These are phyloP conservation scores for Blumeria graminis DNA, from an alignment of 2,329 filamentous ascomycete species.

Conservation along the genomic window DNA sequence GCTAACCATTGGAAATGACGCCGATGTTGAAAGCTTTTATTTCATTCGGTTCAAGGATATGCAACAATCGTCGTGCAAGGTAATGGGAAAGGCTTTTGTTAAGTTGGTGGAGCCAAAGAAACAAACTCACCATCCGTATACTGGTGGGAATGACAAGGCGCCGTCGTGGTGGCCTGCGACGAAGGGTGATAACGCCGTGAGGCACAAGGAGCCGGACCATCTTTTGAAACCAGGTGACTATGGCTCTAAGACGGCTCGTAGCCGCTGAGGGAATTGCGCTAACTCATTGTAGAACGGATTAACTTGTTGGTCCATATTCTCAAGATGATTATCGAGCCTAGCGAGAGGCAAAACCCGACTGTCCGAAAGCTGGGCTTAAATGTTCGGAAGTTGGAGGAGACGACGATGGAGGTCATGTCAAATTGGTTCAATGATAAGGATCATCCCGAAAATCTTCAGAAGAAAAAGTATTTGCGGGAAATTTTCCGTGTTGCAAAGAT, in stretches of 20 bases:
- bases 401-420: constrained; percentile 31
- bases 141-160: constrained; percentile 33
- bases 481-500: constrained; percentile 34
- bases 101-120: constrained; percentile 56
- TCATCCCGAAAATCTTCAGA: constrained; percentile 25
- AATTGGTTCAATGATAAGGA: constrained; percentile 33
- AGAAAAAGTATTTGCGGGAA: constrained; percentile 31
- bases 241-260: not conserved
- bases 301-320: constrained; percentile 34
- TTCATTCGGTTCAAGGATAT: constrained; percentile 36
- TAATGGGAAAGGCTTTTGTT: constrained; percentile 52
- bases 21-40: constrained; percentile 34
- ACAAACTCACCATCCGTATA: constrained; percentile 51
- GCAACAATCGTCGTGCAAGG: constrained; percentile 48
- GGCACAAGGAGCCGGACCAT: constrained; percentile 53
- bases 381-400: constrained; percentile 30
- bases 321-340: constrained; percentile 22
- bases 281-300: constrained; percentile 25
- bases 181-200: constrained; percentile 30
- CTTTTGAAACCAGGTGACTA: constrained; percentile 37
- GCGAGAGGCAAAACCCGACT: constrained; percentile 18
- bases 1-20: constrained; percentile 28
- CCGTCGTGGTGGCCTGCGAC: constrained; percentile 42
- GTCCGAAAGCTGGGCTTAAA: constrained; percentile 24
- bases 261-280: not conserved